Evolutionary conservation across 441 rosid genomes (phyloP).

Genomic region (Manihot esculenta): DNA sequence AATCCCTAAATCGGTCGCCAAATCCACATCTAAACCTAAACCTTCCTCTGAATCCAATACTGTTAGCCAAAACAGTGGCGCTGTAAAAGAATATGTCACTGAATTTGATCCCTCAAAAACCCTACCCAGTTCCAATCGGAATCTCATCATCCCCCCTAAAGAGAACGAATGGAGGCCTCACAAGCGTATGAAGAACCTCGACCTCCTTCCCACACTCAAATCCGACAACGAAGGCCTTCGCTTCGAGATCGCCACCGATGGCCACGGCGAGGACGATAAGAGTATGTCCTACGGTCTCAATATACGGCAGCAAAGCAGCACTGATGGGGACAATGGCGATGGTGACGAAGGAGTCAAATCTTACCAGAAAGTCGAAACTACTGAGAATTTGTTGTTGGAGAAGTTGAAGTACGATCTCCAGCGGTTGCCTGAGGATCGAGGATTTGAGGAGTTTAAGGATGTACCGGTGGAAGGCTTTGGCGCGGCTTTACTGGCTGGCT

Average conservation of each 20-base stretch:
- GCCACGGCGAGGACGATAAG: constrained; percentile 22
- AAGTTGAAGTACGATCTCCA: constrained; percentile 50
- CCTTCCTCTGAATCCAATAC: constrained; percentile 14
- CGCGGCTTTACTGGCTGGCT: constrained; percentile 71
- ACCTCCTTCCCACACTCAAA: constrained; percentile 40
- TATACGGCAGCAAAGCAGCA: constrained; percentile 32
- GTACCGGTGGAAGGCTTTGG: constrained; percentile 76
- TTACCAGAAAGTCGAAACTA: not conserved
- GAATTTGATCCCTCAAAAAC: constrained; percentile 64
- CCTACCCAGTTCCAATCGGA: constrained; percentile 32
- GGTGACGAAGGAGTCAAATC: constrained; percentile 11
- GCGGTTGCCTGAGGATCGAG: constrained; percentile 63
- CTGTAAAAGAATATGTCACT: constrained; percentile 47
- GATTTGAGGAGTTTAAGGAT: constrained; percentile 58
- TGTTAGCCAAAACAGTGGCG: not conserved
- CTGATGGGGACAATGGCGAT: not conserved
- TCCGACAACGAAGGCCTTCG: constrained; percentile 41
- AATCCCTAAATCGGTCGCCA: constrained; percentile 47
- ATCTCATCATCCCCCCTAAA: constrained; percentile 59
- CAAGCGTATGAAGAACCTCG: constrained; percentile 78
- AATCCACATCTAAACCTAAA: constrained; percentile 32
- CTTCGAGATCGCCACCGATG: constrained; percentile 48
- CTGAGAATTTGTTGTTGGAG: constrained; percentile 45
- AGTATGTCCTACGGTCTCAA: constrained; percentile 59
- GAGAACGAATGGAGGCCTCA: constrained; percentile 60